Base-by-base conservation (phyloP, 2,329 filamentous ascomycete genomes). In the Paracoccidioides brasiliensis region DNA sequence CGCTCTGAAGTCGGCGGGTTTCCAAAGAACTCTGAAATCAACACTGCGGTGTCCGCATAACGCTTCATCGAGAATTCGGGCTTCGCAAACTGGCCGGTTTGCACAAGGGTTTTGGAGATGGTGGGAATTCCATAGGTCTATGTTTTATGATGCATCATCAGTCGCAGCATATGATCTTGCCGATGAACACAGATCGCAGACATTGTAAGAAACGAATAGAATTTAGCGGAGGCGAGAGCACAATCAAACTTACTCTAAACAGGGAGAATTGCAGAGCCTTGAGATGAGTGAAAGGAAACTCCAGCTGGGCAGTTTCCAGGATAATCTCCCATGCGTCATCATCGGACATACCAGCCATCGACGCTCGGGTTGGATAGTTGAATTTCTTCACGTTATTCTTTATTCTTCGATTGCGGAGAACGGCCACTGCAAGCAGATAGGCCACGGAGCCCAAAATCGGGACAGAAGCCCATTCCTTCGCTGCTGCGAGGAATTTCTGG, bases 181-280 rank as follows among this genome's bases (percentile, higher is more conserved):
- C 9, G 37, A 33, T 35, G 33, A 51, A 28, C 28, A 33, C 28
- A 33, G 43, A 15, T 38, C 44, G 14, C 3, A 38, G 14, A 40
- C 56, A 41, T 9, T 35, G 33, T 30, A 35, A n/a, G 15, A 7
- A 48, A 30, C 38, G 22, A 35, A n/a, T 35, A 52, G 54, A 30
- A 45, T 10, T 30, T 9, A 38, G 7, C 14, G 37, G 12, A 49
- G 3, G 46, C 12, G n/a, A n/a, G 4, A 38, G 44, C n/a, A 33
- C 5, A 1, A 40, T 5, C 49, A 28, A 12, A 35, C 67, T 40
- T 57, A 78, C 77, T 67, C 76, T 77, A 64, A 83, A 81, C 5
- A 84, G 70, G 0, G 80, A 79, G 64, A 83, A 82, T 55, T 80
- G 75, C 4, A 82, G 66, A 1, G 78, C 72, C 52, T 76, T 79